phyloP scores from a whole-genome alignment of 768 basidiomycete species.

The Mrakia blollopis region DNA sequence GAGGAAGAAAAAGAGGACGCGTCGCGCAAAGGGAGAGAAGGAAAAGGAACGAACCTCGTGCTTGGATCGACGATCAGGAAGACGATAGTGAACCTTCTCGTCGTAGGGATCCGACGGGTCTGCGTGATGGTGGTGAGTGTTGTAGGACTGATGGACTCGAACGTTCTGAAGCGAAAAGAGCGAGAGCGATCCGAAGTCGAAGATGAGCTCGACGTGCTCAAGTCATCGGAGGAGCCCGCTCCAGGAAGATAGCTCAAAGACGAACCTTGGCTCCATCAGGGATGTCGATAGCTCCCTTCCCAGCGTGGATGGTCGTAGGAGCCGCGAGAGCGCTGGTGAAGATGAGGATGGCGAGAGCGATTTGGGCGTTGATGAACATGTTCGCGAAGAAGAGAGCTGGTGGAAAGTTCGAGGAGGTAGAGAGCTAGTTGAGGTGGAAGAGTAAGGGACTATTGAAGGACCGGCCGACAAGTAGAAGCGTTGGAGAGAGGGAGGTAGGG shows the following conservation, averaged over 20 bases:
- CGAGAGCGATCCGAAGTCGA: not conserved
- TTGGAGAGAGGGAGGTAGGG: not conserved
- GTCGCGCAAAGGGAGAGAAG: too few species aligned
- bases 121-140: not conserved
- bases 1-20: too few species aligned
- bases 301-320: not conserved
- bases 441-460: not conserved
- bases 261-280: constrained; percentile 13
- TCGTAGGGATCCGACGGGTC: constrained; percentile 1
- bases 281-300: not conserved
- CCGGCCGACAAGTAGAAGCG: not conserved
- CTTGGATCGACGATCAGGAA: constrained; percentile 5
- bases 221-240: not conserved
- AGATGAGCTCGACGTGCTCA: not conserved
- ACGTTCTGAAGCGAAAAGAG: not conserved
- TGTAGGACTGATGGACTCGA: constrained; percentile 1
- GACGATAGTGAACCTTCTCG: constrained; percentile 1
- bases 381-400: not conserved
- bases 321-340: constrained; percentile 3
- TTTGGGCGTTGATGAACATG: constrained; percentile 18
- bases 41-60: not conserved
- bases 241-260: not conserved
- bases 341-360: constrained; percentile 10
- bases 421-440: not conserved
- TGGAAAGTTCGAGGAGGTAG: not conserved